phyloP scores from a whole-genome alignment of 257 asterid genomes.

The Jacaranda mimosifolia region DNA sequence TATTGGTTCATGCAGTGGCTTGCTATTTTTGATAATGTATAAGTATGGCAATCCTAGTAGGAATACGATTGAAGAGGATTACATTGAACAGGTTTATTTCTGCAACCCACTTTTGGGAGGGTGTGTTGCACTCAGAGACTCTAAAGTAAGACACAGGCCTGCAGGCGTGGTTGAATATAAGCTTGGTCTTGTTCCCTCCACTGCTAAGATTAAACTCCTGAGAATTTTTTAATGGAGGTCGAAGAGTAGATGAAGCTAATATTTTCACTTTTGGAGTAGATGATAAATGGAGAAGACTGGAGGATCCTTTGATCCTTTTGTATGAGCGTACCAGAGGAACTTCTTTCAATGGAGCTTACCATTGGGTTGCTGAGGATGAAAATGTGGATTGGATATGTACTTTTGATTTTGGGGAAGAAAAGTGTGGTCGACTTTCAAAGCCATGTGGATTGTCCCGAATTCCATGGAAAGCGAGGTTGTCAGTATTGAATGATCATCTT shows the following conservation, averaged over 20 bases:
- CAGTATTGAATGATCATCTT: background rate
- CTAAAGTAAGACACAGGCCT: too few relatives aligned
- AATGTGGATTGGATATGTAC: background rate
- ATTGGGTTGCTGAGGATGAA: background rate
- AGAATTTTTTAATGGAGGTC: fast-evolving
- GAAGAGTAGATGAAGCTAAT: background rate
- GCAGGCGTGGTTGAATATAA: too few relatives aligned
- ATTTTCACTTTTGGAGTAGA: background rate
- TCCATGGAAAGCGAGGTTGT: background rate
- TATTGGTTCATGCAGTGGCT: too few relatives aligned
- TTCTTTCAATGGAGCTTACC: background rate
- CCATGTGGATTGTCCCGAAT: background rate
- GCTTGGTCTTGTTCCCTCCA: too few relatives aligned
- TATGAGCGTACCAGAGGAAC: background rate
- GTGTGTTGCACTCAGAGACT: too few relatives aligned
- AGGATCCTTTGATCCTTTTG: too few relatives aligned
- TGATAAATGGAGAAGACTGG: constrained; percentile 1
- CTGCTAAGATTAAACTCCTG: too few relatives aligned
- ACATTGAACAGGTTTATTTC: too few relatives aligned
- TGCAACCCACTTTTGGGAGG: too few relatives aligned
- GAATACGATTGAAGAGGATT: too few relatives aligned
- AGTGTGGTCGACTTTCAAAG: background rate
- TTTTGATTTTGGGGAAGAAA: constrained; percentile 16
- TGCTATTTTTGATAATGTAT: too few relatives aligned
- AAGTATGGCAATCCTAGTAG: too few relatives aligned